Evolutionary conservation across 495 filamentous ascomycete genomes (phyloP).

Genomic region (Elasticomyces elasticus): DNA sequence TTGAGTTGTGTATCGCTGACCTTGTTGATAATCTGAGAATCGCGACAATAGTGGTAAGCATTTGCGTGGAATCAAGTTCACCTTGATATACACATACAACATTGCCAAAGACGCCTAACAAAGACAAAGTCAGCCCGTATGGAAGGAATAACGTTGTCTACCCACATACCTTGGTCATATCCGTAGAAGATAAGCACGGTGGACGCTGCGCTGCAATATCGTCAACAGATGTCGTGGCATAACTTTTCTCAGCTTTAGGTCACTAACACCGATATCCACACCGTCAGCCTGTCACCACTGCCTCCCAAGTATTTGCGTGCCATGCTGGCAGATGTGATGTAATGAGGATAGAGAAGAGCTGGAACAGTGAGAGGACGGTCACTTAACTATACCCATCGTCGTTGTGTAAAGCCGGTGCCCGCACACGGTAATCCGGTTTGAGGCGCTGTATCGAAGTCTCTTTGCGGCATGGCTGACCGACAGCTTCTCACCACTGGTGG

Average conservation of each 20-base stretch:
- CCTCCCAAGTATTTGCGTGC: slow-evolving; percentile 10
- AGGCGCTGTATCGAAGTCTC: neutral
- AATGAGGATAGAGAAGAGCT: neutral
- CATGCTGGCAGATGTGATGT: slow-evolving; percentile 1
- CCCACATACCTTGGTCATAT: slow-evolving; percentile 9
- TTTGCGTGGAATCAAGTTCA: neutral
- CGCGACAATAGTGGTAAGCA: neutral
- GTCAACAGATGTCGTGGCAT: neutral
- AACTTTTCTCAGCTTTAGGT: too few relatives aligned
- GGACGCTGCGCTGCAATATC: slow-evolving; percentile 8
- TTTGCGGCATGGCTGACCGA: neutral
- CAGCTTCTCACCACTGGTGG: too few relatives aligned
- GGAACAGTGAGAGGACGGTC: too few relatives aligned
- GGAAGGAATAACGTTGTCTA: neutral
- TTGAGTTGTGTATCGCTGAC: too few relatives aligned
- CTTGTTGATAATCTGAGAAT: slow-evolving; percentile 15
- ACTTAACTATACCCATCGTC: neutral
- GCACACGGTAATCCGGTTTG: neutral
- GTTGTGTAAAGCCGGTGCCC: neutral
- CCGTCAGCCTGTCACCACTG: slow-evolving; percentile 9
- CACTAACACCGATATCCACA: slow-evolving; percentile 14
- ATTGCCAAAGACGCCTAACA: slow-evolving; percentile 23
- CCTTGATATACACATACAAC: neutral
- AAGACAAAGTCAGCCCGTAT: neutral
- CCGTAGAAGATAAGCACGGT: slow-evolving; percentile 14